phyloP scores from a whole-genome alignment of 257 asterid species.

The Fraxinus anomala region DNA sequence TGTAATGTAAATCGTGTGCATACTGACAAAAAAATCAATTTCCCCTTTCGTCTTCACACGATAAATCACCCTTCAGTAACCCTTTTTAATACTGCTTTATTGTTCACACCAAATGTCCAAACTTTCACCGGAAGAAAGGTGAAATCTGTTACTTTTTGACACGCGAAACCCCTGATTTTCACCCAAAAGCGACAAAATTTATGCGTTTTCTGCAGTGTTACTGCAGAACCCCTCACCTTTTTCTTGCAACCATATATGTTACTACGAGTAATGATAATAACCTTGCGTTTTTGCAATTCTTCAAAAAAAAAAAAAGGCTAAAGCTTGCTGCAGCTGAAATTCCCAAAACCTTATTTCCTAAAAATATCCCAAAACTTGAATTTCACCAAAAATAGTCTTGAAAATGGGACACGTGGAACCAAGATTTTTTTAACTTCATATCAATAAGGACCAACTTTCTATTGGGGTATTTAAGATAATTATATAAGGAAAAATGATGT shows the following conservation, averaged over 20 bases:
- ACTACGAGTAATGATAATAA: background rate
- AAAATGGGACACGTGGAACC: background rate
- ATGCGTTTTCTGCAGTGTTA: slow-evolving; percentile 1
- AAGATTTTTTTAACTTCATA: background rate
- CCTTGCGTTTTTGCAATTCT: background rate
- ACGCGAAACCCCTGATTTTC: slow-evolving; percentile 31
- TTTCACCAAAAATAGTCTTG: background rate
- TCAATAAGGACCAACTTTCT: background rate
- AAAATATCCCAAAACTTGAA: background rate
- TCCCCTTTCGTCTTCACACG: slow-evolving; percentile 18
- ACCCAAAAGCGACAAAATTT: slow-evolving; percentile 20
- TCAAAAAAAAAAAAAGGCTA: background rate
- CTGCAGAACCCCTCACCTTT: slow-evolving; percentile 11
- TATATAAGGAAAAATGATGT: too few relatives aligned
- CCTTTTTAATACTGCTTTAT: slow-evolving; percentile 10
- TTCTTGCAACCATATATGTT: slow-evolving; percentile 13
- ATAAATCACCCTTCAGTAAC: slow-evolving; percentile 22
- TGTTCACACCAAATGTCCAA: slow-evolving; percentile 23
- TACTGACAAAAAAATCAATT: slow-evolving; percentile 45
- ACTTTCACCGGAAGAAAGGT: slow-evolving; percentile 36
- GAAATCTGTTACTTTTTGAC: slow-evolving; percentile 26
- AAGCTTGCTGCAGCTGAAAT: slow-evolving; percentile 14
- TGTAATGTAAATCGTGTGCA: slow-evolving; percentile 42
- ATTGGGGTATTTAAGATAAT: background rate
- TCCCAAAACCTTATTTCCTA: background rate